phyloP scores from a whole-genome alignment of 768 basidiomycete species.

The Cystofilobasidium macerans region DNA sequence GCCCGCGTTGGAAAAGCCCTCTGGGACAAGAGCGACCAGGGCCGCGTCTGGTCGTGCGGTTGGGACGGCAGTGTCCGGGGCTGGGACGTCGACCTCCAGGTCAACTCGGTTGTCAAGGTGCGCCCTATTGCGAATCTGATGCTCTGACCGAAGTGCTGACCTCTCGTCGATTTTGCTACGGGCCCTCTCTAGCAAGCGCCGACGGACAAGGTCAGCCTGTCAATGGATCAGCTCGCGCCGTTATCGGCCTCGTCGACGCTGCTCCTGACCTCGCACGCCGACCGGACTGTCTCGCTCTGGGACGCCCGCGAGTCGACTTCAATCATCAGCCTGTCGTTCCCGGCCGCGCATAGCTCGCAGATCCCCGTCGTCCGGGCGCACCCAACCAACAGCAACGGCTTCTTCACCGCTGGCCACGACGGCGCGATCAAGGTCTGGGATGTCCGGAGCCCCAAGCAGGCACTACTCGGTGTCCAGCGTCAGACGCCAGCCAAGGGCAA shows the following conservation, averaged over 20 bases:
- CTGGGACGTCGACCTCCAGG: slow-evolving; percentile 74
- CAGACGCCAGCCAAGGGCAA: slow-evolving; percentile 44
- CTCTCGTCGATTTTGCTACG: neutral
- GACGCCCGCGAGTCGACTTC: slow-evolving; percentile 50
- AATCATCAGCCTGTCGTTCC: slow-evolving; percentile 37
- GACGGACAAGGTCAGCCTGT: slow-evolving; percentile 39
- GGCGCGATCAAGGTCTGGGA: slow-evolving; percentile 71
- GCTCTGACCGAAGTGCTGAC: neutral
- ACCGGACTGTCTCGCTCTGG: slow-evolving; percentile 60
- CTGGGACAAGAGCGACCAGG: slow-evolving; percentile 41
- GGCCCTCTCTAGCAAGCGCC: slow-evolving; percentile 36
- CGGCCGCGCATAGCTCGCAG: slow-evolving; percentile 44
- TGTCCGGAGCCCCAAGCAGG: slow-evolving; percentile 54
- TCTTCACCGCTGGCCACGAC: slow-evolving; percentile 65
- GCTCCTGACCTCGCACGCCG: slow-evolving; percentile 55
- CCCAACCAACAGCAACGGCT: slow-evolving; percentile 45
- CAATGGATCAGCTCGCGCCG: slow-evolving; percentile 41
- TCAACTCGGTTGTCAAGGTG: slow-evolving; percentile 37
- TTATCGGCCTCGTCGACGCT: slow-evolving; percentile 40
- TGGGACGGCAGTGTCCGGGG: slow-evolving; percentile 80
- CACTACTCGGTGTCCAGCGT: slow-evolving; percentile 56
- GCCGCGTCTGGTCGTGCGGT: slow-evolving; percentile 49
- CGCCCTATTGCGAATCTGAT: slow-evolving; percentile 17
- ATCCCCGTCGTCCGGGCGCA: slow-evolving; percentile 55
- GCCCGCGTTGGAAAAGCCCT: slow-evolving; percentile 64